Evolutionary conservation across 192 early-diverging fungal genomes (phyloP), one percentile per base, ranked within the genome.

Genomic region (Coemansia erecta): DNA sequence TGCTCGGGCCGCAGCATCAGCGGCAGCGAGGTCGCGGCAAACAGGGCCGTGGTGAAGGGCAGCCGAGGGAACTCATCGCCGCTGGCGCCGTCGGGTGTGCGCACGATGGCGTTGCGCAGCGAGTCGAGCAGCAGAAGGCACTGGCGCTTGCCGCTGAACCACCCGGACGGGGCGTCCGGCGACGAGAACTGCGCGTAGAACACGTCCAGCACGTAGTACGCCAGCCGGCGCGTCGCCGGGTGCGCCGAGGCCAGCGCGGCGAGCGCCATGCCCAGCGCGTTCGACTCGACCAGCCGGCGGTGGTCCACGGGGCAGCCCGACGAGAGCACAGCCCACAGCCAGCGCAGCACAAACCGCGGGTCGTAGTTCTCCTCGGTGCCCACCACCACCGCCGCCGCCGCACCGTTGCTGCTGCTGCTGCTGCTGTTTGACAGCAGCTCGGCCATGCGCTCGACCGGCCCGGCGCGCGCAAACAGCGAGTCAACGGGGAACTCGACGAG

Each of bases 1-100:
- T 80, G 77, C 12, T 70, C 77, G 0, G 77, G 77, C 9, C 58
- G 77, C 51, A 75, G 44, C 64, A 66, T 56, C 17, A 64, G 45
- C 1, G 53, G 41, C 37, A 80, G 53, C 23, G 77, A 60, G 7
- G 64, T 61, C 18, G 77, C 72, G 0, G 56, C 65, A 60, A 80
- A 80, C 40, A 80, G 22, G 2, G 72, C 50, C 5, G 54, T 55
- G 12, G 68, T 55, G 21, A 64, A 62, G 4, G 78, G 72, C 37
- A 80, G 15, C 8, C 45, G 64, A 31, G 78, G 78, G 62, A 63
- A 67, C 26, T 51, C 26, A 1, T 7, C 2, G 0, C 4, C 26
- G 26, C 4, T 26, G 26, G 26, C 26, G 26, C 26, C 26, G 2
- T 7, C 2, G 0, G 48, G 39, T 12, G 51, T 47, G 18, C 72